A percentile compares a stretch with the other conserved stretches of the same genome.
These are phyloP conservation scores for Mortierella sp. DNA, from an alignment of 371 early-diverging fungal species.

Conservation along the genomic window DNA sequence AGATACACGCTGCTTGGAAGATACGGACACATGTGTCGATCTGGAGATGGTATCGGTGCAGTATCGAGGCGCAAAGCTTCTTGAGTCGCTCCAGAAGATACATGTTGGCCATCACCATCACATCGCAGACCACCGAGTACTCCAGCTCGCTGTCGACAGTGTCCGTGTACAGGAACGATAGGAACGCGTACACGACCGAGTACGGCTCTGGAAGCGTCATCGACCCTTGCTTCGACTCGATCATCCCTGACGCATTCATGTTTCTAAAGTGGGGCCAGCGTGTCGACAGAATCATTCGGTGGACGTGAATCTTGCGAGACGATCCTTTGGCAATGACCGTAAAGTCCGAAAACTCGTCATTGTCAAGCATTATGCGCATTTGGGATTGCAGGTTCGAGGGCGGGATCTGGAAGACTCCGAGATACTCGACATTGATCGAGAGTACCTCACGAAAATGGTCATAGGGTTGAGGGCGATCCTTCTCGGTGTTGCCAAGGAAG, in stretches of 20 bases:
- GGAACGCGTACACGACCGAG: slow-evolving; percentile 69
- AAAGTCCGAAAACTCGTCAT: slow-evolving; percentile 75
- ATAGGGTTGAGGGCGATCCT: slow-evolving; percentile 69
- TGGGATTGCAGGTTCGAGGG: slow-evolving; percentile 61
- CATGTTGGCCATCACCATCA: slow-evolving; percentile 74
- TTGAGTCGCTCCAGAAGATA: slow-evolving; percentile 73
- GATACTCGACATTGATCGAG: slow-evolving; percentile 68
- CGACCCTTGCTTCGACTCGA: slow-evolving; percentile 66
- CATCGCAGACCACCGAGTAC: slow-evolving; percentile 66
- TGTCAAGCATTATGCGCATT: slow-evolving; percentile 68
- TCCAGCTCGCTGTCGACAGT: slow-evolving; percentile 63
- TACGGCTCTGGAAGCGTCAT: slow-evolving; percentile 75
- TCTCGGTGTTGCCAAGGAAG: slow-evolving; percentile 70
- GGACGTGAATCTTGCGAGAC: slow-evolving; percentile 69
- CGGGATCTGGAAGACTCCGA: slow-evolving; percentile 72
- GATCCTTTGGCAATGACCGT: slow-evolving; percentile 64
- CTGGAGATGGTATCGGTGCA: slow-evolving; percentile 65
- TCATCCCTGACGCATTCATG: slow-evolving; percentile 76
- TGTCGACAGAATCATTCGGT: slow-evolving; percentile 74
- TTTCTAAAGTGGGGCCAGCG: slow-evolving; percentile 83
- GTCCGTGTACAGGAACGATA: slow-evolving; percentile 79
- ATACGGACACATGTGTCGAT: slow-evolving; percentile 67
- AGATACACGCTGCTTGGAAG: slow-evolving; percentile 70
- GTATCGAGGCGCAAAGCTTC: slow-evolving; percentile 67
- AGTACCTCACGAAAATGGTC: slow-evolving; percentile 74